phyloP scores from a whole-genome alignment of 2,329 filamentous ascomycete genomes.

The Cladosporium sp. region DNA sequence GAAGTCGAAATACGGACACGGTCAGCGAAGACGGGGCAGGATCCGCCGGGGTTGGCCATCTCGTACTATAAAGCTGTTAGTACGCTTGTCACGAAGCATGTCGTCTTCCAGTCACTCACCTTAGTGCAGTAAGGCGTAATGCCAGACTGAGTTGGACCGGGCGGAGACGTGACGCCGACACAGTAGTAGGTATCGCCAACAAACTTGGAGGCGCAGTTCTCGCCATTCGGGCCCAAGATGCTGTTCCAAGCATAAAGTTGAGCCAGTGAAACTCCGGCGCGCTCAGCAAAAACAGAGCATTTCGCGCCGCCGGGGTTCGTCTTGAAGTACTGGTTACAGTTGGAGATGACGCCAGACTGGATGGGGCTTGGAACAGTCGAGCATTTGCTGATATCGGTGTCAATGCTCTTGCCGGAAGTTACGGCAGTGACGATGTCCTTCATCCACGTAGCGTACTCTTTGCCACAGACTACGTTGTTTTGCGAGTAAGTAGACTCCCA shows the following conservation, averaged over 20 bases:
- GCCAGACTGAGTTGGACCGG: constrained; percentile 23
- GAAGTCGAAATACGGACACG: constrained; percentile 7
- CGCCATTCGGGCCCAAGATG: constrained; percentile 16
- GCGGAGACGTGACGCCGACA: constrained; percentile 16
- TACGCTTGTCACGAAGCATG: background rate
- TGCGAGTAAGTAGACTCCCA: constrained; percentile 53
- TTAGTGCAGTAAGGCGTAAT: constrained; percentile 25
- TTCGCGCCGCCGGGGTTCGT: constrained; percentile 14
- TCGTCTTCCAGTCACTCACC: background rate
- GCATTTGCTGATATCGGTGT: constrained; percentile 15
- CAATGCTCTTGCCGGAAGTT: constrained; percentile 17
- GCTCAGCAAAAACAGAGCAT: constrained; percentile 14
- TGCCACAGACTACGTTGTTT: constrained; percentile 42
- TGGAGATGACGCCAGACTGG: constrained; percentile 15
- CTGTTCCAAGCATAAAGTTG: constrained; percentile 19
- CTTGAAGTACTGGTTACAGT: constrained; percentile 17
- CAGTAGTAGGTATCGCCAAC: constrained; percentile 16
- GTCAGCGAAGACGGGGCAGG: constrained; percentile 9
- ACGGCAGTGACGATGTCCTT: constrained; percentile 40
- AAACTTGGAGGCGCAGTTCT: constrained; percentile 17
- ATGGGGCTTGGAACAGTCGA: constrained; percentile 4
- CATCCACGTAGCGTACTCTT: constrained; percentile 45
- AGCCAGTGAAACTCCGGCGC: constrained; percentile 9
- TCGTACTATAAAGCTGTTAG: background rate
- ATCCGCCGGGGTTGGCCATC: constrained; percentile 2